These are phyloP conservation scores for Paramecium pentaurelia DNA, from an alignment of 73 alveolate species.

Conservation along the genomic window DNA sequence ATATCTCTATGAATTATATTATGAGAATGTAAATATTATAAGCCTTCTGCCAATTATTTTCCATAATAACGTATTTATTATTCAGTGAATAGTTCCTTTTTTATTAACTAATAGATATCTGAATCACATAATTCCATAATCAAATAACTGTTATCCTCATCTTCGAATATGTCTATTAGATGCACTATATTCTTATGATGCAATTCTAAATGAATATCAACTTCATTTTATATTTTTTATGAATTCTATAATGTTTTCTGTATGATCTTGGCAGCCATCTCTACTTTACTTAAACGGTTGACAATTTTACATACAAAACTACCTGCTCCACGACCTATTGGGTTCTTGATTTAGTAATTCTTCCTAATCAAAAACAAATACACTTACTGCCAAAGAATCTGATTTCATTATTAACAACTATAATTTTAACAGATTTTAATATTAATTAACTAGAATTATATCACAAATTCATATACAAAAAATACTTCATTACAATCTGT, in stretches of 20 bases:
- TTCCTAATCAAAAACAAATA: neutral
- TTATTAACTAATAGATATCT: constrained; percentile 16
- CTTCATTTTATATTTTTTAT: constrained; percentile 9
- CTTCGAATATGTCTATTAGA: constrained; percentile 17
- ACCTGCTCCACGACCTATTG: constrained; percentile 62
- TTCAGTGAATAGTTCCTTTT: constrained; percentile 33
- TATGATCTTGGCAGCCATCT: constrained; percentile 4
- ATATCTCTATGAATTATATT: constrained; percentile 87
- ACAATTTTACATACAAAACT: constrained; percentile 46
- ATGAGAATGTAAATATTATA: constrained; percentile 53
- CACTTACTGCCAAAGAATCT: constrained; percentile 11
- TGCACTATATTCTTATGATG: constrained; percentile 34
- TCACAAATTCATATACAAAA: neutral
- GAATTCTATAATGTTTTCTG: neutral
- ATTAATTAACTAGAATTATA: neutral
- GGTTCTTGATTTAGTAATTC: constrained; percentile 53
- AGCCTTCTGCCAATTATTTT: constrained; percentile 54
- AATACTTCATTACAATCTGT: neutral
- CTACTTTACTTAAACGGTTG: neutral
- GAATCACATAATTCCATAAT: constrained; percentile 56
- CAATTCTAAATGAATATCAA: constrained; percentile 13
- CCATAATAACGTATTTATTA: neutral
- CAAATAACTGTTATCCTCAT: constrained; percentile 32
- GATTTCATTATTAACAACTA: constrained; percentile 41
- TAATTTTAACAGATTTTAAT: constrained; percentile 36